Evolutionary conservation across 352 stramenopile genomes (phyloP), one percentile per base, ranked within the genome.

Genomic region (Globisporangium parvum): DNA sequence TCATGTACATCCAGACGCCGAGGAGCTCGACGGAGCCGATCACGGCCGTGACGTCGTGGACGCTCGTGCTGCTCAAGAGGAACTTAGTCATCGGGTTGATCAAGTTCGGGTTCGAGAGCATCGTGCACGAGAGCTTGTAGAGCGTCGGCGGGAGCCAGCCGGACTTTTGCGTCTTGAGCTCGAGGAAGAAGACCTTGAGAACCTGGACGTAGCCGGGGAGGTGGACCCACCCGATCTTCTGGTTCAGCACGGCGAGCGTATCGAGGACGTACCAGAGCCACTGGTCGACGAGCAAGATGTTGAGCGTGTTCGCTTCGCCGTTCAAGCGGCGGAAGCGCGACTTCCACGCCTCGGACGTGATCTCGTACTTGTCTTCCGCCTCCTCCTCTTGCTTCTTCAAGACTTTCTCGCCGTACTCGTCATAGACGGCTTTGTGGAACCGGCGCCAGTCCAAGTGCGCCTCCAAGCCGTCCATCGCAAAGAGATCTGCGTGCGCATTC

Each of bases 41-140:
- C 8, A 95, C 85, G 8, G 81, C 85, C 0, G 85, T 91, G 2
- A 94, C 82, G 58, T 95, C 85, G 56, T 95, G 85, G 5, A 95
- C 84, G 39, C 76, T 95, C 9, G 85, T 95, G 49, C 79, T 91
- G 59, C 81, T 91, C 15, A 95, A 52, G 42, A 95, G 53, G 47
- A 95, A 94, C 61, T 90, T 95, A 48, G 84, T 94, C 85, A 95
- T 95, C 14, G 85, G 85, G 70, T 95, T 95, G 63, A 95, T 93
- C 57, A 95, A 64, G 33, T 69, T 89, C 1, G 84, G 71, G 51
- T 95, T 95, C 6, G 84, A 91, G 14, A 95, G 69, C 83, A 95
- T 93, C 37, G 85, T 95, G 49, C 85, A 95, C 40, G 85, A 95
- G 24, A 94, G 57, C 56, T 95, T 95, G 73, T 94, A 95, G 35